A percentile compares a stretch with the other conserved stretches of the same genome.
Evolutionary conservation across 2,329 filamentous ascomycete genomes (phyloP).

Genomic region (Xylariaceae sp.): DNA sequence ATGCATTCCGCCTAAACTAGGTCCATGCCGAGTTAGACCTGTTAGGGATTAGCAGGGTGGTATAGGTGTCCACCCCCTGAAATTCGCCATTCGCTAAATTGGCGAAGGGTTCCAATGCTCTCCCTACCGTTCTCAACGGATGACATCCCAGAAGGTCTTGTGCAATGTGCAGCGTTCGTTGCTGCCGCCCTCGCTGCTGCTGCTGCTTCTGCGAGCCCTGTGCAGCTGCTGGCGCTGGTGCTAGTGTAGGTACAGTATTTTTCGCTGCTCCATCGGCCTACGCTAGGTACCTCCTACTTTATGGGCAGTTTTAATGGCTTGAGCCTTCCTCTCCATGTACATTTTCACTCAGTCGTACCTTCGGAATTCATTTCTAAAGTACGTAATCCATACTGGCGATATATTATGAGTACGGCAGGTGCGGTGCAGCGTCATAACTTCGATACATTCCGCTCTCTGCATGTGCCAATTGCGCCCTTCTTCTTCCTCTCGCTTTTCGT

Average conservation of each 20-base stretch:
- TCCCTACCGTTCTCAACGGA: neutral
- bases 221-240: neutral
- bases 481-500: neutral
- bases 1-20: neutral
- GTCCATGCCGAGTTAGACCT: neutral
- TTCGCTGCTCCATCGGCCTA: neutral
- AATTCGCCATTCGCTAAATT: neutral
- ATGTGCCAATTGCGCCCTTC: neutral
- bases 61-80: neutral
- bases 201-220: neutral
- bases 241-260: neutral
- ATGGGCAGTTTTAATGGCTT: neutral
- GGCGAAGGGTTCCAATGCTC: neutral
- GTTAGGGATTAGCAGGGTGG: neutral
- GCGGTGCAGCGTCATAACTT: neutral
- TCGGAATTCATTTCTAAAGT: too few species aligned
- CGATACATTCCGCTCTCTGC: neutral
- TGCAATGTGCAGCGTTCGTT: neutral
- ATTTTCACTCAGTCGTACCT: too few species aligned
- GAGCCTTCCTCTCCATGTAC: too few species aligned
- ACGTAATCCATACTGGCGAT: too few species aligned
- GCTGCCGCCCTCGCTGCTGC: neutral
- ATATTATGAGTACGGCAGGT: neutral
- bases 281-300: neutral
- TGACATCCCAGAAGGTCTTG: neutral